Conservation (phyloP, 352 stramenopile species). For the Phytophthora palmivora region DNA sequence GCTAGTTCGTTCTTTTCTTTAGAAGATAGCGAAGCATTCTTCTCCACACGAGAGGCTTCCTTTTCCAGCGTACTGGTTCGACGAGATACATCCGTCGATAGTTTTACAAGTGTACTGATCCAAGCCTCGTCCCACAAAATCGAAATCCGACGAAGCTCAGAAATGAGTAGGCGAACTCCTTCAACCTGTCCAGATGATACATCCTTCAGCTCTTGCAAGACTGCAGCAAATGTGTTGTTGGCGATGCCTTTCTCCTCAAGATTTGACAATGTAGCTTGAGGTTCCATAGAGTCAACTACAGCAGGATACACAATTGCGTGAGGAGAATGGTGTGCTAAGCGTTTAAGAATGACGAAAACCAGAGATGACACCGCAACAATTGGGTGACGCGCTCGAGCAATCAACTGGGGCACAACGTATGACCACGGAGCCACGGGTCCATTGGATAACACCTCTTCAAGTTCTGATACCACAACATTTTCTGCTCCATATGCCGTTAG, state of each 20-base stretch:
- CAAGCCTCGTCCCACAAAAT: slow-evolving; percentile 89
- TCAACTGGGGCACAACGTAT: slow-evolving; percentile 75
- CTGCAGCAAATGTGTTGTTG: slow-evolving; percentile 39
- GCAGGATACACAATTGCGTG: slow-evolving; percentile 80
- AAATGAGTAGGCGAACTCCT: slow-evolving; percentile 67
- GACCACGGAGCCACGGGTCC: slow-evolving; percentile 71
- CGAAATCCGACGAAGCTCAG: slow-evolving; percentile 79
- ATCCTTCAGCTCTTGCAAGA: slow-evolving; percentile 53
- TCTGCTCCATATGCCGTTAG: slow-evolving; percentile 71
- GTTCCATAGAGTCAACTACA: slow-evolving; percentile 64
- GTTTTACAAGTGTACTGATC: slow-evolving; percentile 73
- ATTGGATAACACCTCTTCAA: slow-evolving; percentile 52
- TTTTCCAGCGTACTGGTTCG: slow-evolving; percentile 78
- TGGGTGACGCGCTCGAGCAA: slow-evolving; percentile 71
- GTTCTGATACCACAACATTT: slow-evolving; percentile 39
- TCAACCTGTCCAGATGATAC: slow-evolving; percentile 53
- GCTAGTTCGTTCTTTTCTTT: slow-evolving; percentile 74
- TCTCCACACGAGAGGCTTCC: slow-evolving; percentile 72
- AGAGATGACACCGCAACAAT: slow-evolving; percentile 52
- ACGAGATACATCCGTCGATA: slow-evolving; percentile 75
- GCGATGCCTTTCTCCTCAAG: slow-evolving; percentile 9
- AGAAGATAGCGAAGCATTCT: slow-evolving; percentile 66
- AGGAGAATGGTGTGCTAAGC: slow-evolving; percentile 66
- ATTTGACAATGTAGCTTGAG: slow-evolving; percentile 8
- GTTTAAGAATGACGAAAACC: slow-evolving; percentile 65